phyloP scores from a whole-genome alignment of 2,329 filamentous ascomycete species.

The Fusarium napiforme region DNA sequence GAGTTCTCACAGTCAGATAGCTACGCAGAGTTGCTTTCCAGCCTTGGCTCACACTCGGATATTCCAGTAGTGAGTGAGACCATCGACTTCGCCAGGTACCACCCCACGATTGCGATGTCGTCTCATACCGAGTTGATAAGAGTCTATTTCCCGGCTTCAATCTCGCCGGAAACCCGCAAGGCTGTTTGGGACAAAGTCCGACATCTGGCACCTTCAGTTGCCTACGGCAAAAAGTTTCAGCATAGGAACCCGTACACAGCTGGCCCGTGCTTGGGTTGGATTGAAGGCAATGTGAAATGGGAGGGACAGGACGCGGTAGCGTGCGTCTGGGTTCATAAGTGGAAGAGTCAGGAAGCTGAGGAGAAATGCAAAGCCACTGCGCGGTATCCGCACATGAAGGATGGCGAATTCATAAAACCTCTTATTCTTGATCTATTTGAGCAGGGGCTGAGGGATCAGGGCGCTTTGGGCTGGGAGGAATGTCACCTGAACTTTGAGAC shows the following conservation, averaged over 20 bases:
- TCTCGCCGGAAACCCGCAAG: no score
- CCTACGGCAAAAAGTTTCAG: accelerated
- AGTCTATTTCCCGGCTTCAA: no score
- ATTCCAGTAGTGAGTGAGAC: accelerated
- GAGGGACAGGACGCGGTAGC: neutral
- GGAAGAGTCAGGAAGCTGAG: neutral
- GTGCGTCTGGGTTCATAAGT: neutral
- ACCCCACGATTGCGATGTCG: neutral
- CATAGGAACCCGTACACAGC: accelerated
- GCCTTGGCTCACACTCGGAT: neutral
- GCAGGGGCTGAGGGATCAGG: neutral
- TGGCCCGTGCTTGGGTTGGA: neutral
- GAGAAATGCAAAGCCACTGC: neutral
- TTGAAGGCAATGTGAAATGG: neutral
- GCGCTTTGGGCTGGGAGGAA: neutral
- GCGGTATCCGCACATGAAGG: neutral
- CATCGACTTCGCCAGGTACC: neutral
- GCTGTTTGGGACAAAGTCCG: no score
- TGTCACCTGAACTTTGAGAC: accelerated
- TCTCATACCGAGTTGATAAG: neutral
- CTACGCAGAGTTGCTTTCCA: neutral
- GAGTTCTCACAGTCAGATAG: neutral
- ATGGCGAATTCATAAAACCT: neutral
- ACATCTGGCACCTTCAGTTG: no score
- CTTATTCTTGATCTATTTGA: neutral